Evolutionary conservation across 768 basidiomycete species (phyloP), one percentile per base, ranked within the genome.

Genomic region (Hortiboletus flavorubellus): DNA sequence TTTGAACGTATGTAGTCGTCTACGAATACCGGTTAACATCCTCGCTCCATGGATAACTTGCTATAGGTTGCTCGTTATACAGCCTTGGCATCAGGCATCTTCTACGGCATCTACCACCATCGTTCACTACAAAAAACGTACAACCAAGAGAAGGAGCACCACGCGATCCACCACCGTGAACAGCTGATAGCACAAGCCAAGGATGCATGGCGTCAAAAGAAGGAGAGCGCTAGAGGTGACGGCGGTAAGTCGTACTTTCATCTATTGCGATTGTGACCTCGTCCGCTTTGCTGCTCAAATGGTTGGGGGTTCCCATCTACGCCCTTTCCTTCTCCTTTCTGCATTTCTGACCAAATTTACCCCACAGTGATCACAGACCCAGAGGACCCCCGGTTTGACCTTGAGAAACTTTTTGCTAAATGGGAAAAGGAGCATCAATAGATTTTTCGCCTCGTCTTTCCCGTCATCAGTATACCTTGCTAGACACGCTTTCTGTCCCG

Each of bases 341-440:
- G 38, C 35, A 43, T 38, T 38, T 53, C 58, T 67, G 48, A 63
- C 52, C 21, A 39, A 55, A n/a, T 23, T 41, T 48, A 53, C 35
- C 46, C 45, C 46, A 9, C 73, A 95, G 94, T 96, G 62, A 78
- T 97, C 61, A 89, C 93, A 60, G 85, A 99, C 79, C 91, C 94
- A 40, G 96, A 98, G 64, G 87, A 98, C 74, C 93, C 96, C 50
- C 85, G 83, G 60, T 99, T 98, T 75, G 94, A 98, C 79, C 79
- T 98, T 70, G 96, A 98, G 80, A 93, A 93, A 74, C 75, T 97
- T 56, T 66, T 91, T 69, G 78, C 80, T 42, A 83, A 85, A 68
- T 86, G 84, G 80, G 90, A 91, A 73, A 83, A 79, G 68, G 83
- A 83, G 63, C 81, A 76, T 67, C 75, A 76, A 79, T 86, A 76